Conservation (phyloP, 345 rosid genomes). For the Kernera saxatilis region DNA sequence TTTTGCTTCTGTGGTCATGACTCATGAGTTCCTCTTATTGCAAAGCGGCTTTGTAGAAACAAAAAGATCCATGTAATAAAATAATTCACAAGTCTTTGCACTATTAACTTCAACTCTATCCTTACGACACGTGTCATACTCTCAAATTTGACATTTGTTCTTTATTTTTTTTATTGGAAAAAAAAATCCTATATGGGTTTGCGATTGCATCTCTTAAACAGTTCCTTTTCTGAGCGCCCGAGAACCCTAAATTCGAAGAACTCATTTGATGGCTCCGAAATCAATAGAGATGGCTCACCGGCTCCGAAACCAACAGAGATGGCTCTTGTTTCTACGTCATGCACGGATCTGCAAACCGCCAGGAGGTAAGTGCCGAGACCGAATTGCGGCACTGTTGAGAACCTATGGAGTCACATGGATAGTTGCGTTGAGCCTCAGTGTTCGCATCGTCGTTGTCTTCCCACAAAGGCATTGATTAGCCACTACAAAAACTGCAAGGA, state of each 20-base stretch:
- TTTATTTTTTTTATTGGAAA: too few species aligned
- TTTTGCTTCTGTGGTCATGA: neutral
- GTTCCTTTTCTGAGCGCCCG: too few species aligned
- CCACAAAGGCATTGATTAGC: slow-evolving; percentile 53
- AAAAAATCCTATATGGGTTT: too few species aligned
- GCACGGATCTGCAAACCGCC: slow-evolving; percentile 75
- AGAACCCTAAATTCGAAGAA: too few species aligned
- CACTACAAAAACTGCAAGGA: slow-evolving; percentile 69
- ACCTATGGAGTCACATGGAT: slow-evolving; percentile 75
- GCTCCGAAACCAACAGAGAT: slow-evolving; percentile 64
- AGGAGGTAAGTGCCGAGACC: slow-evolving; percentile 76
- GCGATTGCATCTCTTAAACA: too few species aligned
- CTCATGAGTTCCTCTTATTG: neutral
- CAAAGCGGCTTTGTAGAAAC: neutral
- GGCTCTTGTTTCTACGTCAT: slow-evolving; percentile 89
- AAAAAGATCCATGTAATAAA: neutral
- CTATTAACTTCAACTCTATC: too few species aligned
- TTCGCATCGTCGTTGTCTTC: slow-evolving; percentile 69
- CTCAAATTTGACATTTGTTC: too few species aligned
- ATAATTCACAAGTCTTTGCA: too few species aligned
- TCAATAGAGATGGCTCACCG: too few species aligned
- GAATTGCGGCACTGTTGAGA: slow-evolving; percentile 55
- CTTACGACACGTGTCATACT: too few species aligned
- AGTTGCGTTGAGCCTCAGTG: slow-evolving; percentile 55
- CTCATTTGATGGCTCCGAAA: too few species aligned